phyloP scores from a whole-genome alignment of 305 asterid species.

The Solanum hybrid region DNA sequence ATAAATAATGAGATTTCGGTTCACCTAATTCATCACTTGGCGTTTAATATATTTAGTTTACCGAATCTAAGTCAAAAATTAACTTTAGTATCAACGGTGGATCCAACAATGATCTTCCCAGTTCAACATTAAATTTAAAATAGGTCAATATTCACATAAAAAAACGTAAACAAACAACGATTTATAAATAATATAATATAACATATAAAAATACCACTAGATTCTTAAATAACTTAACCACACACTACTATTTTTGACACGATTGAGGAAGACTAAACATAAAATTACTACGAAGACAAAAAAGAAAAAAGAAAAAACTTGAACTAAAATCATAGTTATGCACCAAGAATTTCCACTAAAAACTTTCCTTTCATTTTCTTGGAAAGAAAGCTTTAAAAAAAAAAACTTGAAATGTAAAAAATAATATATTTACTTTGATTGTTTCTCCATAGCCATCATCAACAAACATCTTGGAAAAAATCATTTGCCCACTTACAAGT shows the following conservation, averaged over 20 bases:
- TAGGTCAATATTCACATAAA: neutral
- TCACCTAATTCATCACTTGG: neutral
- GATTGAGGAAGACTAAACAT: neutral
- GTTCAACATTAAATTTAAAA: neutral
- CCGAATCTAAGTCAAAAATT: neutral
- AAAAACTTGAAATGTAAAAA: neutral
- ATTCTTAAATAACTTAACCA: neutral
- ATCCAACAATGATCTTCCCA: neutral
- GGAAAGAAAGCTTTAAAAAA: neutral
- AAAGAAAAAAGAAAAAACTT: neutral
- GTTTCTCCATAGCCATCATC: neutral
- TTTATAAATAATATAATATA: neutral
- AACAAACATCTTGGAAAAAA: constrained; percentile 14
- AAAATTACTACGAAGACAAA: neutral
- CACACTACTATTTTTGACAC: neutral
- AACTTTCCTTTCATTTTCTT: neutral
- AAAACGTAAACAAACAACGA: neutral
- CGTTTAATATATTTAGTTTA: neutral
- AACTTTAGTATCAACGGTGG: neutral
- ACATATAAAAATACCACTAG: neutral
- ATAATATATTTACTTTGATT: neutral
- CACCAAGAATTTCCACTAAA: neutral
- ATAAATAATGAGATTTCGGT: neutral
- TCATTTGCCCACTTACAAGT: constrained; percentile 36
- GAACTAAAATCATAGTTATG: neutral